phyloP scores from a whole-genome alignment of 148 eudicot genomes.

The Vaccinium vitisidaea region DNA sequence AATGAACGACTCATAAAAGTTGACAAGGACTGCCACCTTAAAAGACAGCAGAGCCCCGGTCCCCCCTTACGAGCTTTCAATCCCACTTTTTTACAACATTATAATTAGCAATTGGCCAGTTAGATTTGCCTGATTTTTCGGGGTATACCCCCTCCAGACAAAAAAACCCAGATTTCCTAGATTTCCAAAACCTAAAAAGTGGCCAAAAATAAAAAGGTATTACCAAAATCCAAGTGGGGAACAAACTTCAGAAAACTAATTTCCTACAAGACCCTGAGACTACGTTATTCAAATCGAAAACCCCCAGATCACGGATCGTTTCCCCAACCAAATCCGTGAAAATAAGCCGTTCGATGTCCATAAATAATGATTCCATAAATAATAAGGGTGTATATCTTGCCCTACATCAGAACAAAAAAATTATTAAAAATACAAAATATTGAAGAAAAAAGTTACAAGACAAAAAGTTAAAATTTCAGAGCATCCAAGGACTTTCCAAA shows the following conservation, averaged over 20 bases:
- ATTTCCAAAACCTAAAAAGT: not conserved
- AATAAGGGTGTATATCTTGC: no score
- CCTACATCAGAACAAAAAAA: no score
- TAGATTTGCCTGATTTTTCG: constrained; percentile 35
- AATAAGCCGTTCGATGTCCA: constrained; percentile 81
- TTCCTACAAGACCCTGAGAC: constrained; percentile 53
- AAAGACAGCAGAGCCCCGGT: no score
- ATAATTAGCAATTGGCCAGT: constrained; percentile 23
- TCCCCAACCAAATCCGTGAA: constrained; percentile 85
- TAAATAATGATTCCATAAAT: no score
- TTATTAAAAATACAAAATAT: no score
- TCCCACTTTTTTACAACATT: not conserved
- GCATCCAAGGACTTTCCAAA: not conserved
- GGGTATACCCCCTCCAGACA: not conserved
- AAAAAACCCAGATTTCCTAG: not conserved
- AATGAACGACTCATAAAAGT: no score
- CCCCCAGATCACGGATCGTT: constrained; percentile 59
- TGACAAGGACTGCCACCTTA: no score
- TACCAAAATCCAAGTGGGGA: not conserved
- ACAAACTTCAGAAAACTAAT: constrained; percentile 56
- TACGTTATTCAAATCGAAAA: constrained; percentile 29
- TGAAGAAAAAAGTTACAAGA: no score
- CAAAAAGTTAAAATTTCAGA: not conserved
- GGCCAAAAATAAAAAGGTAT: not conserved
- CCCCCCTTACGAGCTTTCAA: not conserved